Evolutionary conservation across 2,329 filamentous ascomycete species (phyloP).

Genomic region (Monilinia polystroma): DNA sequence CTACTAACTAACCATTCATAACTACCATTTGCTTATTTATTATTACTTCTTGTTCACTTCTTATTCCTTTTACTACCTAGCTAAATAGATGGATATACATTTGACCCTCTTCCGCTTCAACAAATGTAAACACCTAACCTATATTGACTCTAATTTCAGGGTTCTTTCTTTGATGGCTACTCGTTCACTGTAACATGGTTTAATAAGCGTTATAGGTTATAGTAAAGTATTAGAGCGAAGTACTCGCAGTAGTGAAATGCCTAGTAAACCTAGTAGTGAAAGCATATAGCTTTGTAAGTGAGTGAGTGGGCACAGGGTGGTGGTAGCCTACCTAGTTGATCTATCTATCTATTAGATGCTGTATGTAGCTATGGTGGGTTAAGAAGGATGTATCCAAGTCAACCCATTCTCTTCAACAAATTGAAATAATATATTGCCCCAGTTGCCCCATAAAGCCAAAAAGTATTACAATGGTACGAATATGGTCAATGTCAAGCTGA

Average conservation of each 20-base stretch:
- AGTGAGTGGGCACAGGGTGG: too few species aligned
- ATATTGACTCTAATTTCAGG: background rate
- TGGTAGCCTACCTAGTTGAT: too few species aligned
- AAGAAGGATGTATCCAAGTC: background rate
- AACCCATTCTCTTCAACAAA: background rate
- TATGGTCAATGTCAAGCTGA: background rate
- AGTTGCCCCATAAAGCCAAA: background rate
- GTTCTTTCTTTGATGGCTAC: too few species aligned
- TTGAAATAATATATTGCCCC: background rate
- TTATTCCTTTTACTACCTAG: too few species aligned
- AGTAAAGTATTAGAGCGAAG: background rate
- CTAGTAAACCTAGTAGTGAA: too few species aligned
- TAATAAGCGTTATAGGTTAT: background rate
- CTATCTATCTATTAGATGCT: too few species aligned
- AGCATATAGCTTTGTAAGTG: too few species aligned
- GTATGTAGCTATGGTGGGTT: constrained; percentile 6
- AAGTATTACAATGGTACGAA: background rate
- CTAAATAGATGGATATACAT: too few species aligned
- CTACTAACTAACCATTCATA: too few species aligned
- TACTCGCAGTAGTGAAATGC: too few species aligned
- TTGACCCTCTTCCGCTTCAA: background rate
- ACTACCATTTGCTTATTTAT: too few species aligned
- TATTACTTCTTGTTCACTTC: too few species aligned
- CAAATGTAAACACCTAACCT: background rate
- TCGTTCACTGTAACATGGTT: background rate